A percentile compares a stretch with the other conserved stretches of the same genome.
Conservation (phyloP, 345 rosid species). For the Eucalyptus guilfoylei region DNA sequence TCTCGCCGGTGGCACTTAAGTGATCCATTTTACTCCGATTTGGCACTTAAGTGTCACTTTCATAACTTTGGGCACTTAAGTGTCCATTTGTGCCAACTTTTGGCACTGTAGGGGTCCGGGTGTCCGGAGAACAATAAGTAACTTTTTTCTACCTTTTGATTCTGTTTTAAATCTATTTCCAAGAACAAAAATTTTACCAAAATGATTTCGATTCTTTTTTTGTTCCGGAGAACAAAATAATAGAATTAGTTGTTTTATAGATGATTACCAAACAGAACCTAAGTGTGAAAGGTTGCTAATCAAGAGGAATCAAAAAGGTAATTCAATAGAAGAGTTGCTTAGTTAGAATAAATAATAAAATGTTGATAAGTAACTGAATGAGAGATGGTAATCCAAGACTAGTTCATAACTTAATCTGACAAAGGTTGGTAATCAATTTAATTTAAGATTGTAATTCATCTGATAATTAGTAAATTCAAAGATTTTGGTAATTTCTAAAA, state of each 20-base stretch:
- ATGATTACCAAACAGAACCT: too few species aligned
- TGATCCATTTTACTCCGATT: too few species aligned
- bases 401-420: neutral
- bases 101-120: fast-evolving
- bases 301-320: neutral
- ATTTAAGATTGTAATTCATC: neutral
- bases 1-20: fast-evolving
- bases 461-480: neutral
- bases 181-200: too few species aligned
- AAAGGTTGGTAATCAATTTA: neutral
- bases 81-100: too few species aligned
- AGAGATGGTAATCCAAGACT: neutral
- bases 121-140: too few species aligned
- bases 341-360: neutral
- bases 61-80: too few species aligned
- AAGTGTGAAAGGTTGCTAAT: neutral
- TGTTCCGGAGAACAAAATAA: too few species aligned
- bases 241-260: too few species aligned
- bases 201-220: too few species aligned
- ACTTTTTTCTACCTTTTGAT: too few species aligned
- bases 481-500: neutral
- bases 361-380: neutral
- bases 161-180: too few species aligned
- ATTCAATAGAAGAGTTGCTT: neutral
- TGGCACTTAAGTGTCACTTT: too few species aligned